phyloP scores from a whole-genome alignment of 441 rosid genomes.

The Brassica balearica region DNA sequence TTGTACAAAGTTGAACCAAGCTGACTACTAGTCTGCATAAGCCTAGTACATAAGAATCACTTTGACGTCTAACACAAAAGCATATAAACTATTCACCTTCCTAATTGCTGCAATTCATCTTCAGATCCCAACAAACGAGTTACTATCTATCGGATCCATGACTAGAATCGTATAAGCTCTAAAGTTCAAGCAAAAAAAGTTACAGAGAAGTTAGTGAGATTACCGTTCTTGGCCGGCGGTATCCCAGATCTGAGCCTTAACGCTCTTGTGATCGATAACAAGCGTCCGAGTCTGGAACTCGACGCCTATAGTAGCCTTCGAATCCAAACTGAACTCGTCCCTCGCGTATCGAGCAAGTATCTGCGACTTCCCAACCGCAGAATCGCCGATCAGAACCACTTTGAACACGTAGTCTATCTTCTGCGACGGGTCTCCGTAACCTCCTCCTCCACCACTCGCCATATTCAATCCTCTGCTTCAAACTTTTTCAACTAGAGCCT shows the following conservation, averaged over 20 bases:
- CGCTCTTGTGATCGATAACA: conserved; percentile 67
- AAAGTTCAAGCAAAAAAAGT: conserved; percentile 13
- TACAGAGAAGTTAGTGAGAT: background rate
- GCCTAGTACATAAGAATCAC: no score
- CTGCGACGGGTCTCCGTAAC: conserved; percentile 72
- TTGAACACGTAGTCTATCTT: conserved; percentile 92
- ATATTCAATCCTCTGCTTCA: conserved; percentile 35
- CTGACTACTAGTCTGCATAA: no score
- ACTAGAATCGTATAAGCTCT: conserved; percentile 13
- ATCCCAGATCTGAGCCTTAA: conserved; percentile 88
- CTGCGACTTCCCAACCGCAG: conserved; percentile 77
- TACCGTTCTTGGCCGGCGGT: conserved; percentile 84
- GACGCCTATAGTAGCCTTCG: conserved; percentile 73
- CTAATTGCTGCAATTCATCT: background rate
- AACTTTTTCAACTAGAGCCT: conserved; percentile 8
- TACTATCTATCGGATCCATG: background rate
- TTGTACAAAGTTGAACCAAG: no score
- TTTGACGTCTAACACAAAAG: background rate
- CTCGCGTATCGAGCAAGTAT: conserved; percentile 70
- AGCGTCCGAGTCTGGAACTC: conserved; percentile 76
- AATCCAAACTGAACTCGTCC: conserved; percentile 69
- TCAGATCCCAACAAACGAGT: background rate
- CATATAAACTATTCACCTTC: background rate
- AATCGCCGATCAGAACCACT: conserved; percentile 73
- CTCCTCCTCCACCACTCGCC: conserved; percentile 64